Base-by-base conservation (phyloP, 225 moss, liverwort and hornwort genomes). In the Lunularia cruciata region DNA sequence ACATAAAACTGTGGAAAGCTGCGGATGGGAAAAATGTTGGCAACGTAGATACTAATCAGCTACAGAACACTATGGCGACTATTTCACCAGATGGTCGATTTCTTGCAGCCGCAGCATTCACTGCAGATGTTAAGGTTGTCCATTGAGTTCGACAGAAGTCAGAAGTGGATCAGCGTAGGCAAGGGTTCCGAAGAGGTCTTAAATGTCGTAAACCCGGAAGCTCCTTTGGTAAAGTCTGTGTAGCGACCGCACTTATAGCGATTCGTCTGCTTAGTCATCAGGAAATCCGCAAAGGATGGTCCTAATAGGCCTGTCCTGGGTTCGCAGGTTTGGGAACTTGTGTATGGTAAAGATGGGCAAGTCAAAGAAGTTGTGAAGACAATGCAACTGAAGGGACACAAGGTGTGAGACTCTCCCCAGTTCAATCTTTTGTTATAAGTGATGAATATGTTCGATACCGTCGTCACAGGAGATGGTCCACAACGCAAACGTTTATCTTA, bases 341-440 rank as follows among this genome's bases (percentile, higher is more conserved):
- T 98, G 40, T 86, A 84, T 75, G 86, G 87, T 54, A 98, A 93
- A 75, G 93, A 91, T 66, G 87, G 86, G 22, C 89, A 91, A 86
- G 88, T 98, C 48, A 85, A 86, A 79, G 79, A 88, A 68, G 76
- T 98, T 42, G 43, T 68, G 3, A 98, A 91, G 78, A 89, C 89
- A 51, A 98, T 98, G 98, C 98, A 98, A 76, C 89, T 98, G 4
- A 98, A 93, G 72, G 98, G 93, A 69, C 98, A 98, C 77, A 98
- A 93, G 92, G 96, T 96, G 22, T 62, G 70, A 68, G 18, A 19
- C 45, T 40, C 14, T 18, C 1, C 2, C 7, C 5, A 20, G 38
- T 30, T 64, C 0, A 18, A 5, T 46, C 3, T 23, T 8, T 22
- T 39, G 5, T 43, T 43, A 43, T 11, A 43, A 43, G 43, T 43